These are phyloP conservation scores for Podospora comata DNA, from an alignment of 495 filamentous ascomycete species.

Conservation along the genomic window DNA sequence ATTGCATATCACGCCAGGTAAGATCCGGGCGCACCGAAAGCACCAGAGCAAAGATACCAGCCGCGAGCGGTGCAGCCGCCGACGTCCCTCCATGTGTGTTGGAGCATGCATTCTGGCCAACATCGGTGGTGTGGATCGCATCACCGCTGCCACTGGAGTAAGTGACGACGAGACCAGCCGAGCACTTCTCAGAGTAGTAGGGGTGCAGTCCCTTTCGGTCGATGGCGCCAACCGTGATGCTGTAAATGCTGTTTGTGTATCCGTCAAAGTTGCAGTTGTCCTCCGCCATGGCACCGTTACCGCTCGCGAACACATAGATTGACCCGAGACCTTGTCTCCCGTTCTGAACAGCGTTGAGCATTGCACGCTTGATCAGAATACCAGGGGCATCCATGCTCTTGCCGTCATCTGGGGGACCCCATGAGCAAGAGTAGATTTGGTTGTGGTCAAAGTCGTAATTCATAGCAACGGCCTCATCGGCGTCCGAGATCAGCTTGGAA, in stretches of 20 bases:
- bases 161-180: conserved; percentile 89
- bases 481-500: conserved; percentile 83
- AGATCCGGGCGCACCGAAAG: conserved; percentile 81
- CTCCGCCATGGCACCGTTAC: conserved; percentile 80
- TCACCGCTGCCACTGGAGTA: conserved; percentile 90
- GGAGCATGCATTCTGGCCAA: conserved; percentile 78
- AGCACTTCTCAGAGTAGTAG: conserved; percentile 93
- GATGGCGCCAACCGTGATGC: conserved; percentile 92
- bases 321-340: conserved; percentile 82
- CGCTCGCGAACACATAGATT: conserved; percentile 94
- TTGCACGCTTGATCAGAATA: conserved; percentile 80
- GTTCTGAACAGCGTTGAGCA: conserved; percentile 87
- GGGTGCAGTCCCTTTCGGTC: conserved; percentile 82
- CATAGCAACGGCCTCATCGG: conserved; percentile 87
- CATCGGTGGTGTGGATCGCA: conserved; percentile 93
- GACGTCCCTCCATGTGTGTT: conserved; percentile 88
- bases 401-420: conserved; percentile 94
- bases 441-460: conserved; percentile 89
- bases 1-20: conserved; percentile 92
- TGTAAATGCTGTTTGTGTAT: conserved; percentile 99
- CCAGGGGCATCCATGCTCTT: conserved; percentile 90
- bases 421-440: conserved; percentile 97
- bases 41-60: conserved; percentile 89
- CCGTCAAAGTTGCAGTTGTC: conserved; percentile 99
- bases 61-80: conserved; percentile 87